Evolutionary conservation across 768 basidiomycete species (phyloP), one percentile per base, ranked within the genome.

Genomic region (Leccinum disarticulatum): DNA sequence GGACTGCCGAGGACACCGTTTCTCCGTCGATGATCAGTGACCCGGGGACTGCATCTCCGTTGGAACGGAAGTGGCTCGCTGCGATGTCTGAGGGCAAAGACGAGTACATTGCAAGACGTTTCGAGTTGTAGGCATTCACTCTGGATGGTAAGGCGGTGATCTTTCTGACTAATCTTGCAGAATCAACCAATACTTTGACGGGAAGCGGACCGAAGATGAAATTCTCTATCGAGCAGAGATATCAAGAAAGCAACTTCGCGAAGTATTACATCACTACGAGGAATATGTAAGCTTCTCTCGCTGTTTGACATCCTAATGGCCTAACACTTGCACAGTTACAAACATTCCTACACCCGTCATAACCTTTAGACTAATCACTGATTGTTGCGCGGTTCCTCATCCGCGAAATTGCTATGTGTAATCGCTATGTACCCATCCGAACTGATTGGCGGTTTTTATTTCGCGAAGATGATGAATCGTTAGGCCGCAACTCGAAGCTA

Each of bases 151-250:
- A 10, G 13, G 33, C 6, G 28, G 46, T 27, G 6, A 19, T 8
- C 31, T 31, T 28, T 11, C 49, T 64, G 14, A 60, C n/a, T n/a
- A 25, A 31, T 33, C 10, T 54, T 25, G 28, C 70, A 95, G 94
- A 61, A 91, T 96, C 54, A 90, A 92, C 60, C 91, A 92, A 66
- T 97, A 93, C 70, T 94, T 98, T 66, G 93, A 98, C 66, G 96
- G 96, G 13, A 91, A 88, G 72, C 87, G 82, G 54, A 92, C 92
- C 0, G 91, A 95, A 61, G 94, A 97, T 64, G 95, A 98, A 73
- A 95, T 98, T 59, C 79, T 95, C n/a, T 93, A 87, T 71, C 81
- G 88, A 41, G 92, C 94, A 0, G 90, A 90, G 55, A 89, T 98
- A 59, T 83, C 88, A 41, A 82, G 90, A 67, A 91, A 87, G 68